phyloP scores from a whole-genome alignment of 2,329 filamentous ascomycete genomes.

The Cytospora chrysosperma region DNA sequence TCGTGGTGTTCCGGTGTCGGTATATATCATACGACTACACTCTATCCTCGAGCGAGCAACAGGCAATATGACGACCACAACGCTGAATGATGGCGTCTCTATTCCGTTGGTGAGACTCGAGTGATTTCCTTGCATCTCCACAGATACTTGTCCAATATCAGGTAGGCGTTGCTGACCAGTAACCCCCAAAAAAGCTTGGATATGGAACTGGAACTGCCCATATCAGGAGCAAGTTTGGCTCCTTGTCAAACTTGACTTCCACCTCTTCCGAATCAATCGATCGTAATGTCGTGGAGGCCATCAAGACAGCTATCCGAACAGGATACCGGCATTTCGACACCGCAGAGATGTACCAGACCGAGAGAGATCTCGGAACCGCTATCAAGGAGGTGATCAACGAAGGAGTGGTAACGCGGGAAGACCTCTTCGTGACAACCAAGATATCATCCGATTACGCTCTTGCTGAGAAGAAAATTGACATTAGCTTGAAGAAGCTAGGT shows the following conservation, averaged over 20 bases:
- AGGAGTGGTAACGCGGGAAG: slow-evolving; percentile 7
- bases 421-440: slow-evolving; percentile 24
- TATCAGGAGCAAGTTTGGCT: not conserved
- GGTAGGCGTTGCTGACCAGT: not conserved
- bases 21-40: too few relatives aligned
- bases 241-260: not conserved
- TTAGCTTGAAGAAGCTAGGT: slow-evolving; percentile 60
- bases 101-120: slow-evolving; percentile 2
- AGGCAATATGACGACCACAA: not conserved
- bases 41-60: not conserved
- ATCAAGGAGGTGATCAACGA: slow-evolving; percentile 8
- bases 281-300: not conserved
- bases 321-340: slow-evolving; percentile 3
- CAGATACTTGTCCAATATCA: too few relatives aligned
- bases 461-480: slow-evolving; percentile 34
- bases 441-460: slow-evolving; percentile 1
- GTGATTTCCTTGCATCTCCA: too few relatives aligned
- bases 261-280: not conserved
- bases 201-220: slow-evolving; percentile 3
- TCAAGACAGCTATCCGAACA: not conserved
- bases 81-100: slow-evolving; percentile 4
- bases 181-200: not conserved
- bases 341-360: slow-evolving; percentile 18
- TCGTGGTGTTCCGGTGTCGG: too few relatives aligned
- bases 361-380: slow-evolving; percentile 20